Percentiles rank a stretch among this genome's conserved stretches.
phyloP scores from a whole-genome alignment of 371 early-diverging fungal genomes.

The Rhizopus arrhizus region DNA sequence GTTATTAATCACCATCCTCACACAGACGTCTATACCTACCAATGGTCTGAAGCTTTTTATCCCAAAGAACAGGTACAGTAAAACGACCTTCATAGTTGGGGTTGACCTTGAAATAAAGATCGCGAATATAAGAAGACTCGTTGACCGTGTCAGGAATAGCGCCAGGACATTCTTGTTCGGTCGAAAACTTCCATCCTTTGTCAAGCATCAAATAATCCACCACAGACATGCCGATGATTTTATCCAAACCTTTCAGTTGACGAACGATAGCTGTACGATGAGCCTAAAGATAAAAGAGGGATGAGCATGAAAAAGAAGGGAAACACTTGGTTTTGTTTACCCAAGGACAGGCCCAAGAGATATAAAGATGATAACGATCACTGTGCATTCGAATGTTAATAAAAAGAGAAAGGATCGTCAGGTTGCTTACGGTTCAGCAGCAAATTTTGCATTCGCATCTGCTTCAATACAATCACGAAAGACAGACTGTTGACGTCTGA shows the following conservation, averaged over 20 bases:
- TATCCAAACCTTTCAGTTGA: constrained; percentile 83
- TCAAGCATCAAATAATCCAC: constrained; percentile 82
- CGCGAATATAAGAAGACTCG: constrained; percentile 71
- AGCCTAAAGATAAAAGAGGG: constrained; percentile 62
- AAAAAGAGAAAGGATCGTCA: neutral
- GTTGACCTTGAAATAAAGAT: constrained; percentile 89
- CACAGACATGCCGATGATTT: constrained; percentile 77
- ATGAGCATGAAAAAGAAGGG: neutral
- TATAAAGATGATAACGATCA: constrained; percentile 77
- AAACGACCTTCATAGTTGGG: constrained; percentile 77
- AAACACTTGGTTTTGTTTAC: constrained; percentile 28
- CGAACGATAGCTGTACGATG: constrained; percentile 87
- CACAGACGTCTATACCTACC: constrained; percentile 35
- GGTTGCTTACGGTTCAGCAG: constrained; percentile 68
- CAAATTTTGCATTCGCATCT: constrained; percentile 66
- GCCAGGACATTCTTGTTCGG: constrained; percentile 73
- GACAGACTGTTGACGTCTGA: constrained; percentile 80
- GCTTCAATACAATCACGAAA: constrained; percentile 76
- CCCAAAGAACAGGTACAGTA: constrained; percentile 91
- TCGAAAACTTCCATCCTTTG: constrained; percentile 83
- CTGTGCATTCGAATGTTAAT: constrained; percentile 25
- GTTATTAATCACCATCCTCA: neutral
- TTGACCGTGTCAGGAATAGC: constrained; percentile 79
- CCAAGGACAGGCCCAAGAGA: constrained; percentile 89
- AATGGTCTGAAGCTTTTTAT: constrained; percentile 89